Percentiles rank a stretch among this genome's conserved stretches.
phyloP scores from a whole-genome alignment of 2,329 filamentous ascomycete genomes.

The Talaromyces piceae region DNA sequence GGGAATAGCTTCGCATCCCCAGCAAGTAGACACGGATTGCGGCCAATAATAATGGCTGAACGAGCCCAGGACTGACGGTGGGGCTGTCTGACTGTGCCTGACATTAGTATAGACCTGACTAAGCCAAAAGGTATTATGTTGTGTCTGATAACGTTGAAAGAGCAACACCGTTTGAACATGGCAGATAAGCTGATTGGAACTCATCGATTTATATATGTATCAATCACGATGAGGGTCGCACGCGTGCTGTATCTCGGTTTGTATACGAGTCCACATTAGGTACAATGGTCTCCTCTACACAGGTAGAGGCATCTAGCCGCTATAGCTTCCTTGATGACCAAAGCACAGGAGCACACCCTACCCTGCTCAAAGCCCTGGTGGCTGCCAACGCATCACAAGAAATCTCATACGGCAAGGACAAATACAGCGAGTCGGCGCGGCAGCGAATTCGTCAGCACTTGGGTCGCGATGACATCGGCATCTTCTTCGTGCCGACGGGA shows the following conservation, averaged over 20 bases:
- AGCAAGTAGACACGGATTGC: no score
- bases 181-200: background rate
- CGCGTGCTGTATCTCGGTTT: background rate
- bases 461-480: slow-evolving; percentile 27
- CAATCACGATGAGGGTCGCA: background rate
- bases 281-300: background rate
- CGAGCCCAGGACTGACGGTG: background rate
- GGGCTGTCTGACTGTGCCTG: background rate
- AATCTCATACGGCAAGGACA: slow-evolving; percentile 42
- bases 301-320: background rate
- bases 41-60: no score
- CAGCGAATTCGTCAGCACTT: slow-evolving; percentile 33
- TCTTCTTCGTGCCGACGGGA: slow-evolving; percentile 47
- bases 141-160: background rate
- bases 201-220: no score
- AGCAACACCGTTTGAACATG: background rate
- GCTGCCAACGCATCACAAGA: slow-evolving; percentile 41
- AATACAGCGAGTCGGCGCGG: slow-evolving; percentile 38
- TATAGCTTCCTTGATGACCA: slow-evolving; percentile 44
- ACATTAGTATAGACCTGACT: background rate
- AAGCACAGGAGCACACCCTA: slow-evolving; percentile 46
- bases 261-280: background rate
- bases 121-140: no score
- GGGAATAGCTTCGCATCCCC: background rate
- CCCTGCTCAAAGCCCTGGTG: slow-evolving; percentile 41